Evolutionary conservation across 345 rosid genomes (phyloP), one percentile per base, ranked within the genome.

Genomic region (Streptanthus diversifolius): DNA sequence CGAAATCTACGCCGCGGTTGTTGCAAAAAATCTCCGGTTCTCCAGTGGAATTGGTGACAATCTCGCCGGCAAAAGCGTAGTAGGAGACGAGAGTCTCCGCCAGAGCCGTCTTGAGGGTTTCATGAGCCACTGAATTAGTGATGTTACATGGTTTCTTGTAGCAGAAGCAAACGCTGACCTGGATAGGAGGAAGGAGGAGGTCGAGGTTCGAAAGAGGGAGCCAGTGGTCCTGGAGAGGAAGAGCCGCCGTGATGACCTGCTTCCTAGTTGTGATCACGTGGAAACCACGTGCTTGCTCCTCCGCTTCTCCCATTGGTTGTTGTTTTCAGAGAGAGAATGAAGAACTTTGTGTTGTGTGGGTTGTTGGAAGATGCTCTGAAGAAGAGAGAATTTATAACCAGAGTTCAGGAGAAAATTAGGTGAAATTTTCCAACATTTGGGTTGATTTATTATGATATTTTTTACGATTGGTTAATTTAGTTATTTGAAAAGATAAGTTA

Each of bases 1-100:
- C 1, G 58, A 90, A 92, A 47, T 88, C 92, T 7, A 88, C 95
- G 2, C 98, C 98, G 0, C 90, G 83, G 76, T 92, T 92, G 87
- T 86, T 88, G 75, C 93, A 92, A 3, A 88, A 81, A 35, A 90
- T 74, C 87, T 90, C 98, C 2, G 96, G 93, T 80, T 92, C 98
- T 9, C 86, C 89, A 3, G 73, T 52, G 0, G 85, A 36, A 83
- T 82, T 90, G 0, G 63, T 12, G 29, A 90, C 87, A 9, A 90
- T 78, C 84, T 90, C 90, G 1, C 93, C 93, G 1, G 89, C 86
- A 5, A 88, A 85, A 21, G 93, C 87, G 19, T 90, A 92, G 84
- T 85, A 92, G 7, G 87, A 68, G 8, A 85, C 85, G 17, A 92
- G 86, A 33, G 86, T 83, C 70, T 90, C 74, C 5, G 90, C 90